Base-by-base conservation (phyloP, 345 rosid genomes). In the Lenwebbia sp. region DNA sequence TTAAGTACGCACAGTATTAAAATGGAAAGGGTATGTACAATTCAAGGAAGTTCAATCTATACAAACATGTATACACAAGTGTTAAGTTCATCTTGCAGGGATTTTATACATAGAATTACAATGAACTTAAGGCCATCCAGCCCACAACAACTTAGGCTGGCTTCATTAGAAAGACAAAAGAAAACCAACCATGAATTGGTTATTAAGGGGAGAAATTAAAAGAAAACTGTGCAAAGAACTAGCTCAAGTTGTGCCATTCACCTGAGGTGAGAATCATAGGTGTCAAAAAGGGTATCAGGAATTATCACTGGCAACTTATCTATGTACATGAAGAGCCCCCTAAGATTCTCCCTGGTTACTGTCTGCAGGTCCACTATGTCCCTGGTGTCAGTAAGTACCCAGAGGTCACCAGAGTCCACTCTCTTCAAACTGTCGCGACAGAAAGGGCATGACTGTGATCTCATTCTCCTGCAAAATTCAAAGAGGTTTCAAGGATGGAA, bases 361-460 rank as follows among this genome's bases (percentile, higher is more conserved):
- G 93, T 89, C 41, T 92, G 89, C 88, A 91, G 60, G 85, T 93
- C 97, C 1, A 92, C 86, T 56, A 91, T 87, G 51, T 93, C 95
- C 83, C 86, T 88, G 88, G 88, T 89, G 89, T 92, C 91, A 13
- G 91, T 90, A 55, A 84, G 92, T 37, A 93, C 88, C 97, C 97
- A 94, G 40, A 94, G 95, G 75, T 94, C 97, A 25, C 93, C 90
- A 0, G 97, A 93, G 87, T 93, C 88, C 47, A 93, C 95, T 90
- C 97, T 91, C 89, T 92, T 93, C 21, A 94, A 91, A 89, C 91
- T 90, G 87, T 92, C 93, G 1, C 95, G 93, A 53, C 97, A 94
- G 84, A 94, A 94, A 40, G 97, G 97, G 86, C 97, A 94, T 1
- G 97, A 94, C 86, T 90, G 92, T 0, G 97, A 93, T 57, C 93